Conservation (phyloP, 2,329 filamentous ascomycete genomes). For the Magnaporthales sp. region DNA sequence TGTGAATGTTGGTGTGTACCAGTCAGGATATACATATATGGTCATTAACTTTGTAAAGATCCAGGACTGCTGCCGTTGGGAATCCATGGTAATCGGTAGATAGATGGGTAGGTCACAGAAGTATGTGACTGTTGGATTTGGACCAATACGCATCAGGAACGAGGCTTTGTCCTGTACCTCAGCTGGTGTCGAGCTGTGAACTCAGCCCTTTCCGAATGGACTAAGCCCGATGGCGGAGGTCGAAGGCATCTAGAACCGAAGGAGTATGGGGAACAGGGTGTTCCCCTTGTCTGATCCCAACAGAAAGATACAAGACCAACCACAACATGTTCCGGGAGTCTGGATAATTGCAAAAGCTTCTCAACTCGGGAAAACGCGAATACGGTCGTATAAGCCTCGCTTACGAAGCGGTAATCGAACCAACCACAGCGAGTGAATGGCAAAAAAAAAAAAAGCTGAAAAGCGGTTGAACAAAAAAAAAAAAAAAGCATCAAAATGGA, state of each 20-base stretch:
- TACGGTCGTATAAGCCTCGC: neutral
- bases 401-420: neutral
- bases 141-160: neutral
- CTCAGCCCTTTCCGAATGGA: too few relatives aligned
- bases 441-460: too few relatives aligned
- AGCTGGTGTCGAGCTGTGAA: neutral
- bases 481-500: neutral
- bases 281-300: neutral
- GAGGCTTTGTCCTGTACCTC: neutral
- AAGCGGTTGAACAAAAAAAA: neutral
- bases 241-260: neutral
- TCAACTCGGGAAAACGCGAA: neutral
- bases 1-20: neutral
- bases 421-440: neutral
- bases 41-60: neutral
- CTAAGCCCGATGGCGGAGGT: too few relatives aligned
- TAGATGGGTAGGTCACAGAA: neutral
- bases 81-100: neutral
- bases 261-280: neutral
- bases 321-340: neutral
- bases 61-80: neutral
- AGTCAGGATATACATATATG: neutral
- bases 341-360: neutral
- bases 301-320: neutral
- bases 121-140: neutral